Percentiles rank a stretch among this genome's conserved stretches.
Evolutionary conservation across 2,329 filamentous ascomycete genomes (phyloP).

Genomic region (Tolypocladium album): DNA sequence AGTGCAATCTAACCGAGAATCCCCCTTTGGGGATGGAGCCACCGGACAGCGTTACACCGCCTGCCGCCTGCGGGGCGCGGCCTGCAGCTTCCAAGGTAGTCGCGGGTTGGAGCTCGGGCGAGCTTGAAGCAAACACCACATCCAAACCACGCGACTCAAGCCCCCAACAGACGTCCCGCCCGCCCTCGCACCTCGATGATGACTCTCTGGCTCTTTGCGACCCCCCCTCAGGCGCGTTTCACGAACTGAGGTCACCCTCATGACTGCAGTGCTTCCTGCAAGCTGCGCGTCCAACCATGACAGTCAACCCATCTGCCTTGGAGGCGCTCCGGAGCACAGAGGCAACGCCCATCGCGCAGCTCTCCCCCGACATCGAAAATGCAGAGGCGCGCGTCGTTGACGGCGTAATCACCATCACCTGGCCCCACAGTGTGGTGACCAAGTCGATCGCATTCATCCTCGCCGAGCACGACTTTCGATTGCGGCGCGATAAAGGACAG

Average conservation of each 20-base stretch:
- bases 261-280: neutral
- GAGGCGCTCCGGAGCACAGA: slow-evolving; percentile 16
- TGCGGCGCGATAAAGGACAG: slow-evolving; percentile 68
- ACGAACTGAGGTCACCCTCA: neutral
- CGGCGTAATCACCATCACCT: slow-evolving; percentile 73
- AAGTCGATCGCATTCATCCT: slow-evolving; percentile 68
- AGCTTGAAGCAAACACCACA: neutral
- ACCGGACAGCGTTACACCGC: neutral
- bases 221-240: neutral
- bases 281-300: slow-evolving; percentile 1
- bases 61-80: neutral
- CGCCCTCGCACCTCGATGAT: neutral
- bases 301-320: neutral
- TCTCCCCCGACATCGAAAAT: slow-evolving; percentile 36
- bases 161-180: neutral
- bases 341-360: slow-evolving; percentile 43
- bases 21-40: neutral
- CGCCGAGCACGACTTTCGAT: slow-evolving; percentile 72
- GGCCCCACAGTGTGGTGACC: slow-evolving; percentile 79
- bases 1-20: neutral
- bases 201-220: neutral
- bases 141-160: neutral
- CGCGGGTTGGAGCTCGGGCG: neutral
- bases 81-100: neutral
- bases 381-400: slow-evolving; percentile 38